Evolutionary conservation across 176 grass and related monocot species (phyloP).

Genomic region (Miscanthus lutarioriparius): DNA sequence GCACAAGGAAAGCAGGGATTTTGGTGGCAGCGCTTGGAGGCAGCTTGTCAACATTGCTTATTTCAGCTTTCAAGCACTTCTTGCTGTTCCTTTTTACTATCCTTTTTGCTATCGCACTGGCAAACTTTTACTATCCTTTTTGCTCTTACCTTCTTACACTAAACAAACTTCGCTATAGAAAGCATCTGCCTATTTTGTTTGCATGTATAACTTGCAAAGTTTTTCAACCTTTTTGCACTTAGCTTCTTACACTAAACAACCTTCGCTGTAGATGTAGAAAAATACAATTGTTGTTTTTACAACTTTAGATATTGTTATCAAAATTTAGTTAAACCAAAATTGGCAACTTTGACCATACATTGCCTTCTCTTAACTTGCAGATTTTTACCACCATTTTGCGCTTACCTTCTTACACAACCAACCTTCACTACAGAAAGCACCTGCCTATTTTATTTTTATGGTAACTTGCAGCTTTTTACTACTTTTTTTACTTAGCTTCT

Average conservation of each 20-base stretch:
- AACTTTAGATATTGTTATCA: background rate
- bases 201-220: too few relatives aligned
- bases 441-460: too few relatives aligned
- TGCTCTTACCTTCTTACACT: background rate
- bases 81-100: background rate
- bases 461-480: too few relatives aligned
- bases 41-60: background rate
- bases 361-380: too few relatives aligned
- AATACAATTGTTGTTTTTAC: background rate
- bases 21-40: background rate
- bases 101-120: background rate
- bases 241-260: background rate
- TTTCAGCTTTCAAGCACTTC: constrained; percentile 9
- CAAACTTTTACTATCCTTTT: background rate
- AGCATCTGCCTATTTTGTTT: too few relatives aligned
- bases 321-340: too few relatives aligned
- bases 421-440: too few relatives aligned
- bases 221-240: too few relatives aligned
- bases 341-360: too few relatives aligned
- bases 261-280: background rate
- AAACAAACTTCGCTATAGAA: background rate
- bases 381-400: too few relatives aligned
- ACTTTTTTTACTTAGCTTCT: background rate
- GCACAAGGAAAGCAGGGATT: background rate
- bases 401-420: too few relatives aligned